Conservation (phyloP, 495 filamentous ascomycete genomes). For the Tetracladium marchalianum region DNA sequence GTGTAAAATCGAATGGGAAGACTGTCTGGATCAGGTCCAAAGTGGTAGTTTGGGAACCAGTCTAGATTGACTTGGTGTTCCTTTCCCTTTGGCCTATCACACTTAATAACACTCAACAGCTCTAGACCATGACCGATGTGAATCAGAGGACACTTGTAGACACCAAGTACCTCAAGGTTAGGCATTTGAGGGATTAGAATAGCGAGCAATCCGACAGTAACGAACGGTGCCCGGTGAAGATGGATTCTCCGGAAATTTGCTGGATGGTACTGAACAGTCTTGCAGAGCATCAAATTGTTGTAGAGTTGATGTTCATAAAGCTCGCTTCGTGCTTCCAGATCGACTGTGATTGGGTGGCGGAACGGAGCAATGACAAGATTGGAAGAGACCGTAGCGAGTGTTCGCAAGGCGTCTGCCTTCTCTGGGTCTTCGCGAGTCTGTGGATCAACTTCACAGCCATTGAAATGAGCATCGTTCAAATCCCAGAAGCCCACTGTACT, state of each 20-base stretch:
- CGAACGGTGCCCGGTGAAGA: conserved; percentile 13
- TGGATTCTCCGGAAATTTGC: conserved; percentile 12
- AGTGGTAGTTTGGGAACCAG: conserved; percentile 14
- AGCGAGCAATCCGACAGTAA: conserved; percentile 6
- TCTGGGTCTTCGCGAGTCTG: no score
- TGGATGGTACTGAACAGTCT: conserved; percentile 6
- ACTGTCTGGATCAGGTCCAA: neutral
- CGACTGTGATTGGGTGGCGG: no score
- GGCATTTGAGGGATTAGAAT: conserved; percentile 16
- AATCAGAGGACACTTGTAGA: conserved; percentile 18
- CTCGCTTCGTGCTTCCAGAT: no score
- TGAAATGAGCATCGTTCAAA: neutral
- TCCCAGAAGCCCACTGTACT: conserved; percentile 1
- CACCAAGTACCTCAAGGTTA: conserved; percentile 8
- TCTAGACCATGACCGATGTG: conserved; percentile 12
- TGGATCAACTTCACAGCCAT: neutral
- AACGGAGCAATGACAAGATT: no score
- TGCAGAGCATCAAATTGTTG: no score
- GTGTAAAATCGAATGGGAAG: neutral
- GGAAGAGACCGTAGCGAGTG: no score
- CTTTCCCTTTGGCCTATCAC: conserved; percentile 2
- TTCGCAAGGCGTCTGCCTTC: no score
- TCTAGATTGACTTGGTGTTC: conserved; percentile 9
- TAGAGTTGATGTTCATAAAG: no score
- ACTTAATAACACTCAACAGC: conserved; percentile 13